Conservation (phyloP, 2,329 filamentous ascomycete species). For the Talaromyces sp. region DNA sequence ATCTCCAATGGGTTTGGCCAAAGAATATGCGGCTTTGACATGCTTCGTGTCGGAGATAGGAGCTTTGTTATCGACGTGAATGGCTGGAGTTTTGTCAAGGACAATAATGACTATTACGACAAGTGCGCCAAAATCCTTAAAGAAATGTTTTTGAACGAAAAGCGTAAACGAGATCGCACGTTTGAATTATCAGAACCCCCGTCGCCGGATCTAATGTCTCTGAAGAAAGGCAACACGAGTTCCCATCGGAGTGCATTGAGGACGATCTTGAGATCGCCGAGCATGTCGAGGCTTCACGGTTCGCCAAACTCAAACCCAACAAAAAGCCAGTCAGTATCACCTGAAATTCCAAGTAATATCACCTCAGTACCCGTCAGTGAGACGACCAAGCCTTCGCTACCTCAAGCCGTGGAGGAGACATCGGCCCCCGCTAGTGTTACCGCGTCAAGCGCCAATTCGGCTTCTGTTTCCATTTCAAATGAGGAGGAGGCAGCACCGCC, state of each 20-base stretch:
- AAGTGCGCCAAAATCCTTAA: constrained; percentile 80
- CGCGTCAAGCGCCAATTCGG: constrained; percentile 22
- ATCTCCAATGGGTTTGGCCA: constrained; percentile 93
- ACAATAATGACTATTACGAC: constrained; percentile 98
- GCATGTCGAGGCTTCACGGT: constrained; percentile 55
- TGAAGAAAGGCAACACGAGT: constrained; percentile 34
- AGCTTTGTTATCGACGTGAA: constrained; percentile 99
- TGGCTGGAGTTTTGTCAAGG: constrained; percentile 99
- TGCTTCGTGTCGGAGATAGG: constrained; percentile 79
- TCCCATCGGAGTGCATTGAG: constrained; percentile 51
- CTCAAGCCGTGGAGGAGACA: constrained; percentile 18
- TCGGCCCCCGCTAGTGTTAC: constrained; percentile 18
- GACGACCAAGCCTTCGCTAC: constrained; percentile 16
- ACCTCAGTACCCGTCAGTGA: constrained; percentile 31
- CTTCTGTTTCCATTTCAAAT: constrained; percentile 19
- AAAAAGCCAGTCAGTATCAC: constrained; percentile 36
- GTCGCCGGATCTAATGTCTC: constrained; percentile 27
- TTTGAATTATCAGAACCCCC: constrained; percentile 30
- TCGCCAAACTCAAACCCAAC: constrained; percentile 33
- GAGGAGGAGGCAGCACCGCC: constrained; percentile 27
- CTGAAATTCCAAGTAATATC: constrained; percentile 35
- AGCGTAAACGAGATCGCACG: constrained; percentile 36
- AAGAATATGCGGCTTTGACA: constrained; percentile 90
- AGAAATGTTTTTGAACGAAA: constrained; percentile 83
- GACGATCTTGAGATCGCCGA: constrained; percentile 61